Base-by-base conservation (phyloP, 2,329 filamentous ascomycete genomes). In the Epichloe scottii region DNA sequence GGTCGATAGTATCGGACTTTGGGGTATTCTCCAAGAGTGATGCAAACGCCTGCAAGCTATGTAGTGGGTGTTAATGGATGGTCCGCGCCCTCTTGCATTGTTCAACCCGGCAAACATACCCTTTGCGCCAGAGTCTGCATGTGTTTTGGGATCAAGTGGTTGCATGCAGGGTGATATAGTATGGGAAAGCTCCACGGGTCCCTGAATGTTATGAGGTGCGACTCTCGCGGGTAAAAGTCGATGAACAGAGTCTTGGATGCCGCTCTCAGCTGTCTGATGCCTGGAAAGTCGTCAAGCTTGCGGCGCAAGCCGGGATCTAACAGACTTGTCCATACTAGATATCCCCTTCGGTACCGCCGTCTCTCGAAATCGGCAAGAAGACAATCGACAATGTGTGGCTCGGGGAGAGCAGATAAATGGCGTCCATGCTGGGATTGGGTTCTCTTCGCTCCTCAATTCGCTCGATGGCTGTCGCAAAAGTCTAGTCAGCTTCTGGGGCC, bases 111-210 rank as follows among this genome's bases (percentile, higher is more conserved):
- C 33, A n/a, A 26, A 35, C 58, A 38, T 63, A 94, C 89, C 81
- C 91, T 96, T 66, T 95, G 87, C 30, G 93, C 89, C 51, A 97
- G 71, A 39, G 79, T 76, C 62, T 90, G 83, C 77, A 98, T 82
- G 64, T 98, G 91, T 51, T 79, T 77, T 46, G 84, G 80, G 40
- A 98, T 85, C 42, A 96, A 71, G 56, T 81, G 77, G 66, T 95
- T 95, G 70, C 93, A 97, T 50, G 78, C 81, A 1, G 91, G 91
- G 64, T 98, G 91, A 69, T 86, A 98, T 53, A 98, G 75, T 48
- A 90, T 78, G 1, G 89, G 89, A 62, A 98, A 98, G 69, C 91
- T 97, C 83, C 86, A 95, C 1, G 93, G 91, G 64, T 98, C 91
- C 63, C 87, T 77, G 62, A 98, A 96, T 0, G 89, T 95, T 59